Evolutionary conservation across 2,329 filamentous ascomycete species (phyloP), one percentile per base, ranked within the genome.

Genomic region (Aspergillus nomiae): DNA sequence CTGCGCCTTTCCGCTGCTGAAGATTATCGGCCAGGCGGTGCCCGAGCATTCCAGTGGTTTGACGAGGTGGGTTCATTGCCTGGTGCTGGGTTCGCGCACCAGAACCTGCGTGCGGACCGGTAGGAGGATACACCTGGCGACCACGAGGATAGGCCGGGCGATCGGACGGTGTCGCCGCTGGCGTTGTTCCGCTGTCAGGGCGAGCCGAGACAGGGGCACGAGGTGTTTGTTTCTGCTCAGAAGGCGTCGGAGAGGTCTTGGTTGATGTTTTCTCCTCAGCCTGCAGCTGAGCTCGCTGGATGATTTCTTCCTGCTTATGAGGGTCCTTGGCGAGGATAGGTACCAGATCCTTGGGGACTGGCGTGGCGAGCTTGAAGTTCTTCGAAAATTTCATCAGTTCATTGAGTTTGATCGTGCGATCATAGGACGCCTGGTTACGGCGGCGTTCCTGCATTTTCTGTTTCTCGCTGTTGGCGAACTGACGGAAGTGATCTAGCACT

Each of bases 291-390:
- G 92, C 92, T 77, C 94, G 96, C 70, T 93, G 90, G 73, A 97
- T 90, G 66, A 99, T 98, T 74, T 94, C 89, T 72, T 93, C 89
- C 78, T 98, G 95, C 81, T 97, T 99, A 53, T 83, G 86, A n/a
- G 93, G 93, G 74, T 99, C 95, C 76, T 98, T 99, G 63, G 95
- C 94, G 64, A 99, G 90, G 69, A 99, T 99, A 1, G 92, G 90
- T 32, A 99, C 93, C 41, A 99, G 81, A 77, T 99, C 95, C 58
- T 87, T 89, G 1, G 95, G 95, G 12, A 99, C 93, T 7, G 94
- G 93, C 3, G 94, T 97, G 56, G 91, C 90, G 21, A 99, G 86
- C 80, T 98, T 98, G 84, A 99, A 99, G 74, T 87, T 95, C 69
- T 89, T 87, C 1, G 95, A 92, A 77, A 99, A 99, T 74, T 94